Conservation (phyloP, 768 basidiomycete genomes). For the Hemileccinum rubropunctum region DNA sequence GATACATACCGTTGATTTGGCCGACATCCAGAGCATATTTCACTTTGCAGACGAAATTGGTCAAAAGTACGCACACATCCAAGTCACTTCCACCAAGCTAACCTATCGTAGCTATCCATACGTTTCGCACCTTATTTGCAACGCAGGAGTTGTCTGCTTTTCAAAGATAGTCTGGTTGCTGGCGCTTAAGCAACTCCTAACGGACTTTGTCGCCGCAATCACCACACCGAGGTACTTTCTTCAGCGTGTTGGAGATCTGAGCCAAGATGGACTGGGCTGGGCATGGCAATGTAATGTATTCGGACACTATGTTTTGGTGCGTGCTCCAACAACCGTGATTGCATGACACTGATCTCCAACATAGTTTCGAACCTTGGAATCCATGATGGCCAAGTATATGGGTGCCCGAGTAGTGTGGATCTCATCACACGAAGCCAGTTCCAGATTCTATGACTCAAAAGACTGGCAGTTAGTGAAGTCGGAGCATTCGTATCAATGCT, state of each 20-base stretch:
- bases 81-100: neutral
- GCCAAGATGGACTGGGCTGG: constrained; percentile 70
- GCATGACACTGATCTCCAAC: constrained; percentile 3
- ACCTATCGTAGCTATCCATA: constrained; percentile 61
- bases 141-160: constrained; percentile 72
- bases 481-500: constrained; percentile 60
- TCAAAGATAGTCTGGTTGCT: constrained; percentile 48
- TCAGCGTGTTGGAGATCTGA: constrained; percentile 58
- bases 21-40: constrained; percentile 57
- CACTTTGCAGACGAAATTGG: constrained; percentile 55
- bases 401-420: constrained; percentile 74
- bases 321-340: constrained; percentile 24
- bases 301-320: constrained; percentile 73
- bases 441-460: constrained; percentile 50
- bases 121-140: constrained; percentile 76
- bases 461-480: constrained; percentile 74
- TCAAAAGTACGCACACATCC: constrained; percentile 43
- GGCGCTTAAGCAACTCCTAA: constrained; percentile 47
- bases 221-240: constrained; percentile 55
- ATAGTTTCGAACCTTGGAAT: constrained; percentile 64
- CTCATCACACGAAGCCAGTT: constrained; percentile 64
- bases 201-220: constrained; percentile 43
- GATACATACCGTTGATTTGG: constrained; percentile 64
- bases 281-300: constrained; percentile 87
- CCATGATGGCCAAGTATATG: constrained; percentile 46